Evolutionary conservation across 2,329 filamentous ascomycete genomes (phyloP).

Genomic region (Pseudogymnoascus sp.): DNA sequence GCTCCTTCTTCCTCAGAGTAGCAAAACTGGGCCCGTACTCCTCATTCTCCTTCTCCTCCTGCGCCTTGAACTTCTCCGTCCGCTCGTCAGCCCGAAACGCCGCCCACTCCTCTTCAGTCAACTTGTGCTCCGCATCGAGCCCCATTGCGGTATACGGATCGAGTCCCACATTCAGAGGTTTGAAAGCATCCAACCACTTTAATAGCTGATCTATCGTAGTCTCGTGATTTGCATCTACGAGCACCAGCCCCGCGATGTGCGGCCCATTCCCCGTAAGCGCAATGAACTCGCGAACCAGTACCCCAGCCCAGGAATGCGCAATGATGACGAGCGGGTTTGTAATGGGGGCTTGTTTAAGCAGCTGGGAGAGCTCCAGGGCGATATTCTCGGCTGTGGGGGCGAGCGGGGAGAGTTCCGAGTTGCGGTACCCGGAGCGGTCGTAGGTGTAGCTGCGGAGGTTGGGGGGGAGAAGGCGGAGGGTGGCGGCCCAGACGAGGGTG

Average conservation of each 20-base stretch:
- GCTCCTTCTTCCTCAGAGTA: not conserved
- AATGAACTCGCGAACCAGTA: constrained; percentile 17
- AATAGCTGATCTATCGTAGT: not conserved
- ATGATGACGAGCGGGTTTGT: constrained; percentile 17
- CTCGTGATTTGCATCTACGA: constrained; percentile 20
- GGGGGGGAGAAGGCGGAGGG: constrained; percentile 8
- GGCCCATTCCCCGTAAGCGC: not conserved
- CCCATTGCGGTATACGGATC: not conserved
- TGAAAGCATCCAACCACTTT: not conserved
- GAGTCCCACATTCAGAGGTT: not conserved
- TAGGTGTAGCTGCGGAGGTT: constrained; percentile 14
- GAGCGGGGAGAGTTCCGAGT: constrained; percentile 12
- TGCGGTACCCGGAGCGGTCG: constrained; percentile 17
- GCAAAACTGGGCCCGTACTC: constrained; percentile 11
- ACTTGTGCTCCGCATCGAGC: constrained; percentile 12
- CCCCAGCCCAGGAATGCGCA: constrained; percentile 18
- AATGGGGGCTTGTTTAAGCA: constrained; percentile 15
- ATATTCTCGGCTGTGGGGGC: constrained; percentile 15
- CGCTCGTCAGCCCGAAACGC: constrained; percentile 1
- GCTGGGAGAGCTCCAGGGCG: constrained; percentile 13
- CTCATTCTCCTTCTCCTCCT: constrained; percentile 9
- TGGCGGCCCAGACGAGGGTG: constrained; percentile 15
- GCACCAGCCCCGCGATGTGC: constrained; percentile 18
- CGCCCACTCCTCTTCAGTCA: constrained; percentile 15
- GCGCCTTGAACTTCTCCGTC: not conserved